Conservation (phyloP, 129 eudicot species). For the Centaurea solstitialis region DNA sequence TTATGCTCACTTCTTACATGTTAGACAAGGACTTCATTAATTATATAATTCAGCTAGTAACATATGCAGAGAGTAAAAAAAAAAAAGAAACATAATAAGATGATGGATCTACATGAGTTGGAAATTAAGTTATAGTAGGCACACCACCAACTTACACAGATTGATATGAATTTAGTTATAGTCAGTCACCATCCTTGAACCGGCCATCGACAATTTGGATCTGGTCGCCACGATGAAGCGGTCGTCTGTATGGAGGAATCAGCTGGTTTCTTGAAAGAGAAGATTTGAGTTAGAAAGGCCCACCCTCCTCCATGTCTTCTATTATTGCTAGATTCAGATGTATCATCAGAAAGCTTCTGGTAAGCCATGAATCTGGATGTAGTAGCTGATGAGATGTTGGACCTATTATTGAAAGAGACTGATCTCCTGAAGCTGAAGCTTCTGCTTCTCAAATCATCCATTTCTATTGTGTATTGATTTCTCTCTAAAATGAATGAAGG, state of each 20-base stretch:
- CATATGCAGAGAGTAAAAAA: not conserved
- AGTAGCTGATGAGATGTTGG: no score
- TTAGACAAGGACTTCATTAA: not conserved
- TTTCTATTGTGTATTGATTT: not conserved
- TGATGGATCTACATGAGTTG: not conserved
- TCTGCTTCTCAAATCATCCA: constrained; percentile 34
- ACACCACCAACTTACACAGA: no score
- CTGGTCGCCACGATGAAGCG: constrained; percentile 45
- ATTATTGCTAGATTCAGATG: not conserved
- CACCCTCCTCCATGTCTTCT: constrained; percentile 7
- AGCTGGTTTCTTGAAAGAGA: constrained; percentile 26
- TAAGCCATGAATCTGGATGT: constrained; percentile 14
- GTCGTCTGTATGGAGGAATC: not conserved
- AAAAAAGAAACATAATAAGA: no score
- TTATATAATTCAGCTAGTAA: not conserved
- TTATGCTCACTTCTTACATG: no score
- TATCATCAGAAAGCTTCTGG: constrained; percentile 22
- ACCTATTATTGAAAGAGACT: constrained; percentile 17
- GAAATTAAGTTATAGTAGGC: not conserved
- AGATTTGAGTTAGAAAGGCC: constrained; percentile 23
- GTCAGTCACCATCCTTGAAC: constrained; percentile 59
- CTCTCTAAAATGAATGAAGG: not conserved
- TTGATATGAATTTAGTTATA: not conserved
- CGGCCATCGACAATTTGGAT: constrained; percentile 57
- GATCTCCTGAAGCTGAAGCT: constrained; percentile 40